Conservation (phyloP, 2,329 filamentous ascomycete genomes). For the Rugonectria rugulosa region DNA sequence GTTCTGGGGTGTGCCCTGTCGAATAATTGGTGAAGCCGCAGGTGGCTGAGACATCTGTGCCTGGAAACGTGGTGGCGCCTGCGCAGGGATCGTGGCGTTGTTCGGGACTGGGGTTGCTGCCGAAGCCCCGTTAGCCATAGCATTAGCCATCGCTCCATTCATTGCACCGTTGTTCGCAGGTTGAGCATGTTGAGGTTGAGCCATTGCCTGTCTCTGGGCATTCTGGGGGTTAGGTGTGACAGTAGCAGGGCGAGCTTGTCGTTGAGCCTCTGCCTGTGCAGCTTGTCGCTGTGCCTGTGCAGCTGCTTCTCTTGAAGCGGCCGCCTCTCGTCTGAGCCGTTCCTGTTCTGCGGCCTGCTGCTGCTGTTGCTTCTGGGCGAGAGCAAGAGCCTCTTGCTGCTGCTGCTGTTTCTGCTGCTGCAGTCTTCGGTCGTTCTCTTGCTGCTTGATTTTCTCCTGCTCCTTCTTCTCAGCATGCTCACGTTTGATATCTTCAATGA, state of each 20-base stretch:
- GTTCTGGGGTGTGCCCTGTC: slow-evolving; percentile 70
- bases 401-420: slow-evolving; percentile 54
- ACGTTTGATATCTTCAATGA: slow-evolving; percentile 82
- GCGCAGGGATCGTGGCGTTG: slow-evolving; percentile 48
- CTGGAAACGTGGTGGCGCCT: slow-evolving; percentile 57
- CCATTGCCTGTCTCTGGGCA: slow-evolving; percentile 34
- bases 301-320: slow-evolving; percentile 46
- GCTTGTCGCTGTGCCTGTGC: slow-evolving; percentile 42
- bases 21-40: slow-evolving; percentile 72
- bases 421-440: slow-evolving; percentile 64
- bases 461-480: slow-evolving; percentile 80
- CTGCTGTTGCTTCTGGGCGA: slow-evolving; percentile 54
- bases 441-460: slow-evolving; percentile 75
- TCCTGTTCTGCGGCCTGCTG: slow-evolving; percentile 48
- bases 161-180: slow-evolving; percentile 47
- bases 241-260: slow-evolving; percentile 42
- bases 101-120: slow-evolving; percentile 48
- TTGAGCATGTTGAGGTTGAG: slow-evolving; percentile 45
- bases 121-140: slow-evolving; percentile 41
- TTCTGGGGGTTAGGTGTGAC: slow-evolving; percentile 40
- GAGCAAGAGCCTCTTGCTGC: slow-evolving; percentile 53
- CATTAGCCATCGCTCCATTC: slow-evolving; percentile 43
- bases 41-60: slow-evolving; percentile 67
- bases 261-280: slow-evolving; percentile 48
- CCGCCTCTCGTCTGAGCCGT: slow-evolving; percentile 48